Conservation (phyloP, 192 early-diverging fungal species). For the Coemansia sp. region DNA sequence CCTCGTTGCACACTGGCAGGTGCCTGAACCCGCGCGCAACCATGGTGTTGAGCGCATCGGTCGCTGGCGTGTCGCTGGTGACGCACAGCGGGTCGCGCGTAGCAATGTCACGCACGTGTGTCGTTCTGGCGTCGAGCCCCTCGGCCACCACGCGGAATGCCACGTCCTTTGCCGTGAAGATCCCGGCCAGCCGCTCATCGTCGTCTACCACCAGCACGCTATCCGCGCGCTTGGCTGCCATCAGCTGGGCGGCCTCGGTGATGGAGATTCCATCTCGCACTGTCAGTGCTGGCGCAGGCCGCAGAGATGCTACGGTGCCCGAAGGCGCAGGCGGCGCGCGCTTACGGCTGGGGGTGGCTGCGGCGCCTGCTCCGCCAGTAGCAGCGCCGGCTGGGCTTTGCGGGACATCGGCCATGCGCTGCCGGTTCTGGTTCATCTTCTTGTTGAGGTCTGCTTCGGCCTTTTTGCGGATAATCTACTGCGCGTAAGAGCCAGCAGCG, state of each 20-base stretch:
- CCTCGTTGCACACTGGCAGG: conserved; percentile 82
- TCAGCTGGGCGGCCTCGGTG: conserved; percentile 83
- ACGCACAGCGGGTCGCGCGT: conserved; percentile 90
- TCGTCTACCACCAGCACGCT: conserved; percentile 93
- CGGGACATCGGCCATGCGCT: conserved; percentile 25
- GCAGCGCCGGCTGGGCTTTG: conserved; percentile 7
- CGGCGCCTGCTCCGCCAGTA: conserved; percentile 8
- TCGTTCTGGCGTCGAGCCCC: conserved; percentile 61
- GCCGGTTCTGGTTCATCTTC: conserved; percentile 55
- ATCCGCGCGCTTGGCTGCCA: conserved; percentile 97
- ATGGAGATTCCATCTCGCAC: conserved; percentile 74
- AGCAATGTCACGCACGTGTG: conserved; percentile 83
- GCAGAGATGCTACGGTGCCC: conserved; percentile 88
- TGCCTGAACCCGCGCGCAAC: conserved; percentile 80
- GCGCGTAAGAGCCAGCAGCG: not conserved
- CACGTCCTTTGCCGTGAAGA: conserved; percentile 98
- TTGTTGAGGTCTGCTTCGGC: conserved; percentile 69
- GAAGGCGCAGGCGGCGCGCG: conserved; percentile 24
- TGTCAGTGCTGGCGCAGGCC: conserved; percentile 83
- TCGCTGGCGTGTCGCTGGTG: conserved; percentile 73
- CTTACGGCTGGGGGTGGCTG: conserved; percentile 23
- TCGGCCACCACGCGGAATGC: conserved; percentile 92
- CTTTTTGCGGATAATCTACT: conserved; percentile 71
- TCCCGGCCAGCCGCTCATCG: conserved; percentile 87
- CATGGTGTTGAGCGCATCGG: conserved; percentile 81